phyloP scores from a whole-genome alignment of 2,329 filamentous ascomycete species.

The Fusarium pseudograminearum region DNA sequence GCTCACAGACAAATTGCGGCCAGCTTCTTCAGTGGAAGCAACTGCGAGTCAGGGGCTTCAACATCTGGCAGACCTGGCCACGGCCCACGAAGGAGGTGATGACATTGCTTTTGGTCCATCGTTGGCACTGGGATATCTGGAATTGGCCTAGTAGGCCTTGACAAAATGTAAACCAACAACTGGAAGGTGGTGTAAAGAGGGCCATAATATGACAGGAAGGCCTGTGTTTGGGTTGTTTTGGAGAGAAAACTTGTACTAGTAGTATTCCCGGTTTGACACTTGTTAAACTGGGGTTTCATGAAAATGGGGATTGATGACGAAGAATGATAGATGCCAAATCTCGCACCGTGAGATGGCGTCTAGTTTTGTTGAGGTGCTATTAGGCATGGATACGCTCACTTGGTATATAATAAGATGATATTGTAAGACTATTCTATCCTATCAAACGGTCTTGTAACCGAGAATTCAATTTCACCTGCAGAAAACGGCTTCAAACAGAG shows the following conservation, averaged over 20 bases:
- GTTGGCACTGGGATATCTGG: conserved; percentile 54
- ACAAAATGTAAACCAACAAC: background rate
- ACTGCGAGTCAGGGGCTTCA: conserved; percentile 68
- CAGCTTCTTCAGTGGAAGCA: conserved; percentile 54
- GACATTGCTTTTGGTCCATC: conserved; percentile 52
- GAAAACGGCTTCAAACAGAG: background rate
- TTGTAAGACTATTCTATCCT: background rate
- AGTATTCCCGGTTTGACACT: conserved; percentile 26
- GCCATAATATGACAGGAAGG: background rate
- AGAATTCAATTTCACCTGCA: background rate
- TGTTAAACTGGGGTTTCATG: conserved; percentile 9
- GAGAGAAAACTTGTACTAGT: conserved; percentile 27
- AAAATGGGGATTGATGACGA: conserved; percentile 22
- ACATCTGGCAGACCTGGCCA: conserved; percentile 69
- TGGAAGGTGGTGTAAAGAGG: background rate
- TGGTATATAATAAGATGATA: conserved; percentile 2
- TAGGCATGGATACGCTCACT: background rate
- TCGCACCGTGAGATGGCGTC: conserved; percentile 25
- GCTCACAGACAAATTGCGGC: conserved; percentile 53
- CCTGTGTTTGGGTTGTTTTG: background rate
- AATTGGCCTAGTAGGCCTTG: conserved; percentile 44
- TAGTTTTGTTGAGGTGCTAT: conserved; percentile 23
- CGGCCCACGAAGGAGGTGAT: conserved; percentile 55
- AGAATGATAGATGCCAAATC: conserved; percentile 2
- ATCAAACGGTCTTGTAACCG: conserved; percentile 1